Conservation (phyloP, 2,329 filamentous ascomycete genomes). For the Myrmaecium sp. region DNA sequence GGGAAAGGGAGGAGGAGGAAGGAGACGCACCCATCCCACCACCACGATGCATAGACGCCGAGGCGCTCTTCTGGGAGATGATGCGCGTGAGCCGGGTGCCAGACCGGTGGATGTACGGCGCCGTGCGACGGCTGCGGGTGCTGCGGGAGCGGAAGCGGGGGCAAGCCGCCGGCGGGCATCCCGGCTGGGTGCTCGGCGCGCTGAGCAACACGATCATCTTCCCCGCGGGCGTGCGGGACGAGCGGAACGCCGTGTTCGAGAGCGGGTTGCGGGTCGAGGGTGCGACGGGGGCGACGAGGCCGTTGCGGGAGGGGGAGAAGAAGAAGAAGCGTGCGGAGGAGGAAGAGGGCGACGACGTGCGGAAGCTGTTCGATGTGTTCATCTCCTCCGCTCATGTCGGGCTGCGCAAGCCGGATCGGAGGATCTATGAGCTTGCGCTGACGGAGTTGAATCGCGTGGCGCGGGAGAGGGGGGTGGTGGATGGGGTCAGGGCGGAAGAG, state of each 20-base stretch:
- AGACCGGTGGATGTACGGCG: constrained; percentile 81
- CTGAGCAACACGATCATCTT: constrained; percentile 85
- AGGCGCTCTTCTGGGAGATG: constrained; percentile 79
- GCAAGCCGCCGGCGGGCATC: constrained; percentile 9
- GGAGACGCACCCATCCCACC: constrained; percentile 32
- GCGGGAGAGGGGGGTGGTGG: constrained; percentile 35
- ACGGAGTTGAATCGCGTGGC: constrained; percentile 47
- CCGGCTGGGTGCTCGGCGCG: constrained; percentile 56
- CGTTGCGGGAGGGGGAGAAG: neutral
- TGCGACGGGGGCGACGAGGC: no score
- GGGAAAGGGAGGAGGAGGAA: constrained; percentile 11
- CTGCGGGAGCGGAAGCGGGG: constrained; percentile 8
- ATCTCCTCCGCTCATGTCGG: constrained; percentile 75
- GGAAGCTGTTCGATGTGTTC: constrained; percentile 66
- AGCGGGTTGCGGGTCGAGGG: constrained; percentile 18
- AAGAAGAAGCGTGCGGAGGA: neutral
- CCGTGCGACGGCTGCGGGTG: constrained; percentile 49
- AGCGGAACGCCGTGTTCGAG: constrained; percentile 27
- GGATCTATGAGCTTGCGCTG: constrained; percentile 63
- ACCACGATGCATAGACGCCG: constrained; percentile 57
- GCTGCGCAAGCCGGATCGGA: constrained; percentile 69
- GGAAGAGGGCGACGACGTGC: constrained; percentile 31
- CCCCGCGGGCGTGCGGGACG: constrained; percentile 54
- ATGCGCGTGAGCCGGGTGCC: constrained; percentile 55
- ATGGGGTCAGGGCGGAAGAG: constrained; percentile 44